Percentiles rank a stretch among this genome's conserved stretches.
phyloP scores from a whole-genome alignment of 2,329 filamentous ascomycete genomes.

The Fusarium gaditjirri region DNA sequence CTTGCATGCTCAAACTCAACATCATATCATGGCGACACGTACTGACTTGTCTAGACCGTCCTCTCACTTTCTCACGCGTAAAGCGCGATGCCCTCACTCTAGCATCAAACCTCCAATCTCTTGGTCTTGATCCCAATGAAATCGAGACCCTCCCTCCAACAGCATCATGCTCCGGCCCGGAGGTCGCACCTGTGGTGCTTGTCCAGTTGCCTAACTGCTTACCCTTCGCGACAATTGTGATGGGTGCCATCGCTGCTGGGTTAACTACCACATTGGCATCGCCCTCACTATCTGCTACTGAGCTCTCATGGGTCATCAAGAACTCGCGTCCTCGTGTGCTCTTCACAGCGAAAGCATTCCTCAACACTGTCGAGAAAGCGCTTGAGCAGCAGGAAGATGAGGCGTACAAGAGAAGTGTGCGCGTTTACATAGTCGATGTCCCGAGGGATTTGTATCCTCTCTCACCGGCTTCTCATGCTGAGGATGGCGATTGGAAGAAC shows the following conservation, averaged over 20 bases:
- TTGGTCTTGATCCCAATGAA: slow-evolving; percentile 51
- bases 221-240: slow-evolving; percentile 50
- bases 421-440: slow-evolving; percentile 66
- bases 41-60: slow-evolving; percentile 45
- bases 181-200: slow-evolving; percentile 55
- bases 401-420: slow-evolving; percentile 56
- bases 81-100: slow-evolving; percentile 50
- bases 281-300: slow-evolving; percentile 52
- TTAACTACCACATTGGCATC: slow-evolving; percentile 55
- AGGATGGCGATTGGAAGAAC: slow-evolving; percentile 65
- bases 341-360: slow-evolving; percentile 49
- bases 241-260: slow-evolving; percentile 54
- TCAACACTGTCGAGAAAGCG: slow-evolving; percentile 49
- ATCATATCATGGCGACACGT: neutral
- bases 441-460: slow-evolving; percentile 50
- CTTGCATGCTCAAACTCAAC: neutral
- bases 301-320: slow-evolving; percentile 55
- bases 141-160: slow-evolving; percentile 52
- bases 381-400: slow-evolving; percentile 49
- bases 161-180: slow-evolving; percentile 50
- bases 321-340: slow-evolving; percentile 53
- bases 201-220: slow-evolving; percentile 57
- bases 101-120: slow-evolving; percentile 49
- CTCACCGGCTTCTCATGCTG: slow-evolving; percentile 25
- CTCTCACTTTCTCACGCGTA: slow-evolving; percentile 50